Base-by-base conservation (phyloP, 139 green algal species). In the Axilococcus clingmanii region DNA sequence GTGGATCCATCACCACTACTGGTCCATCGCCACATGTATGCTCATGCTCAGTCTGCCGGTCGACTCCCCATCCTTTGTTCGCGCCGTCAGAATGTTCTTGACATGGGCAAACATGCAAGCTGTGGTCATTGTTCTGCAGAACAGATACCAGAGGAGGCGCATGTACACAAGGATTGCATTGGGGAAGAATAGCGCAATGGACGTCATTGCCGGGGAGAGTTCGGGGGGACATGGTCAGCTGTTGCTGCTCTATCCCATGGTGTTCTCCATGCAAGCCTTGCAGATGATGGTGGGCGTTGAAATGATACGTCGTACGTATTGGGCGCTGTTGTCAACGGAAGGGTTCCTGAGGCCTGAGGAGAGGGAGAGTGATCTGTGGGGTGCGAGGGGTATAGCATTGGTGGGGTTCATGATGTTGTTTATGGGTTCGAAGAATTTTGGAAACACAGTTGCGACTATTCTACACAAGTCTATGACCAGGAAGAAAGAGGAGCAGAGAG, bases 1-100 rank as follows among this genome's bases (percentile, higher is more conserved):
- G 88, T 94, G 85, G 88, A 92, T 97, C 44, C 67, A 77, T 31
- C 89, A 97, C 75, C 91, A 98, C 79, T 94, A 91, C 73, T 89
- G 81, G 75, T 79, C 76, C 17, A 76, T 84, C 4, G 59, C 47
- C 6, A 82, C 76, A 30, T 76, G 69, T 32, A 56, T 94, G 42
- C 57, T 90, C 5, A 77, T 93, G 63, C 72, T 98, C 20, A 83
- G 80, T 7, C 76, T 95, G 53, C 84, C 87, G 0, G 76, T 95
- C 7, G 85, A 94, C 71, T 88, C 78, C 17, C 74, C 74, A 4
- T 63, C 63, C 4, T 61, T 73, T 19, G 47, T 57, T 14, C 57
- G 40, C 6, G 64, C 73, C 32, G 62, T 69, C 41, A 69, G 53
- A 30, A 59, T 67, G 22, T 78, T 78, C 32, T 42, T 80, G n/a